A percentile compares a stretch with the other conserved stretches of the same genome.
Evolutionary conservation across 805 yeast species (phyloP).

Genomic region (Yamadazyma ubonensis): DNA sequence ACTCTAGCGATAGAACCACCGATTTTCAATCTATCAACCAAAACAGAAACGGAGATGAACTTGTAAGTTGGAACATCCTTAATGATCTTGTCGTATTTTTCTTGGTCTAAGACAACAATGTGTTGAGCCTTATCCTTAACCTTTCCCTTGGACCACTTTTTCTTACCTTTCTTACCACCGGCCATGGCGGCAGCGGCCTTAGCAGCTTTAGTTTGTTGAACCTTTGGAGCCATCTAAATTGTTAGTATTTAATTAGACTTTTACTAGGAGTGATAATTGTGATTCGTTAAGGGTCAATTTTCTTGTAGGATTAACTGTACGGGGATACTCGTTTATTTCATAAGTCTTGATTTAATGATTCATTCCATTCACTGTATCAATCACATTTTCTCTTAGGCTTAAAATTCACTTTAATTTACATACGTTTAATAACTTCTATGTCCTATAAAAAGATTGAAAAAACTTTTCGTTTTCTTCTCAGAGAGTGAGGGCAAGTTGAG

Average conservation of each 20-base stretch:
- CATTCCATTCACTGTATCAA: too few species aligned
- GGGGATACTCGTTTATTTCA: too few species aligned
- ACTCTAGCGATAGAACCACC: slow-evolving; percentile 99
- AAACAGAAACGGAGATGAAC: slow-evolving; percentile 95
- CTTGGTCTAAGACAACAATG: slow-evolving; percentile 95
- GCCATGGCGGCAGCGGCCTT: slow-evolving; percentile 99
- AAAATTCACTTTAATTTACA: too few species aligned
- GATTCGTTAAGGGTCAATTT: too few species aligned
- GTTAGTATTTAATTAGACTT: slow-evolving; percentile 4
- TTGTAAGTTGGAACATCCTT: slow-evolving; percentile 99
- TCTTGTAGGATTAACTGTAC: too few species aligned
- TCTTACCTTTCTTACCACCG: slow-evolving; percentile 99
- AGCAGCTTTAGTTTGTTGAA: slow-evolving; percentile 99
- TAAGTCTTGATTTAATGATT: too few species aligned
- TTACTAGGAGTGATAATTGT: too few species aligned
- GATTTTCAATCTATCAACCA: slow-evolving; percentile 98
- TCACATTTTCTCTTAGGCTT: too few species aligned
- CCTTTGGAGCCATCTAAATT: slow-evolving; percentile 91
- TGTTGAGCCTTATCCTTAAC: slow-evolving; percentile 99
- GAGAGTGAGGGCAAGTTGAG: background rate
- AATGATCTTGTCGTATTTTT: slow-evolving; percentile 97
- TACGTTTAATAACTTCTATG: slow-evolving; percentile 13
- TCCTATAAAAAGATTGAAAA: slow-evolving; percentile 10
- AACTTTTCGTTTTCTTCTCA: slow-evolving; percentile 4
- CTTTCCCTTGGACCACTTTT: slow-evolving; percentile 99